phyloP scores from a whole-genome alignment of 176 grass and related monocot genomes.

The Ampelocalamus luodianensis region DNA sequence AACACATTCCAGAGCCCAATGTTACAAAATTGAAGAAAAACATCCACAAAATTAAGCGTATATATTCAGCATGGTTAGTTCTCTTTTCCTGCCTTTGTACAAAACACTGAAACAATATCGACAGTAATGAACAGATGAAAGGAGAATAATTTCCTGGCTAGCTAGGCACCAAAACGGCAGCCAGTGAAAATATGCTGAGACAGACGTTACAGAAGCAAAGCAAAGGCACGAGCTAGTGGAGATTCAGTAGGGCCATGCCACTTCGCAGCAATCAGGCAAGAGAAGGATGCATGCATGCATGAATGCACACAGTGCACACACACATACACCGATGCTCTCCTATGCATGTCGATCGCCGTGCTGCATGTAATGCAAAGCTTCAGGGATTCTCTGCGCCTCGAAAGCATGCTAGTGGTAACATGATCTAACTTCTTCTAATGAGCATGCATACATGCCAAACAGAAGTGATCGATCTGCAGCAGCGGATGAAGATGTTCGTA shows the following conservation, averaged over 20 bases:
- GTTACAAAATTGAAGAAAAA: background rate
- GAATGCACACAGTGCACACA: background rate
- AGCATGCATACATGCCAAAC: background rate
- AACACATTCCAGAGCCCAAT: background rate
- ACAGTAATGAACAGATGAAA: background rate
- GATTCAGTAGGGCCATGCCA: constrained; percentile 45
- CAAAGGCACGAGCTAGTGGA: constrained; percentile 51
- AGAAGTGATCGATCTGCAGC: background rate
- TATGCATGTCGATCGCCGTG: constrained; percentile 11
- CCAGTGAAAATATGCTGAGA: constrained; percentile 28
- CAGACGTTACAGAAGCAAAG: constrained; percentile 38
- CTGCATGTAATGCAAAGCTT: background rate
- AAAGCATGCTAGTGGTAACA: background rate
- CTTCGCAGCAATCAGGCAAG: constrained; percentile 32
- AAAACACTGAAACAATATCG: background rate
- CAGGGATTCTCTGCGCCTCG: background rate
- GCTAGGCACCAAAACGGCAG: background rate
- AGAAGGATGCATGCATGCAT: background rate
- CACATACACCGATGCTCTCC: constrained; percentile 12
- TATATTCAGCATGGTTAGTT: background rate
- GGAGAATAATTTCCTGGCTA: constrained; percentile 15
- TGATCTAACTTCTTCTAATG: background rate
- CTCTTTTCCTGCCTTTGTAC: background rate
- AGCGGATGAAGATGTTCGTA: too few species aligned
- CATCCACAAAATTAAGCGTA: background rate